Evolutionary conservation across 345 rosid genomes (phyloP).

Genomic region (Noccaea bulbosa): DNA sequence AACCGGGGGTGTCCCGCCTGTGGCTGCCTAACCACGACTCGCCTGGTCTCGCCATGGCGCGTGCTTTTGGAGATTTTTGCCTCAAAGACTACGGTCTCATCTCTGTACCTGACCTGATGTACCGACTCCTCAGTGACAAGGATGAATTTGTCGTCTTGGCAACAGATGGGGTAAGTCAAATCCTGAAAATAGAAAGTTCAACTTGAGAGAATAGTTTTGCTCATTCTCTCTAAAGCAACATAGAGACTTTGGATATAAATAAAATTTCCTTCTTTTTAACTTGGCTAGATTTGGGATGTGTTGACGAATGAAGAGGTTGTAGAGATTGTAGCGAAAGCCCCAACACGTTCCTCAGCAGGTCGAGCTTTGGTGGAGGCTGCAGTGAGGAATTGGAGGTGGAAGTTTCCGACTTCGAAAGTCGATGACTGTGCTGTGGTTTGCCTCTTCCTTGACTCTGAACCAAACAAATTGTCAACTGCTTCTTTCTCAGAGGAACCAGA

Average conservation of each 20-base stretch:
- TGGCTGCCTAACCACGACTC: slow-evolving; percentile 95
- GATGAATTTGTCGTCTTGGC: slow-evolving; percentile 96
- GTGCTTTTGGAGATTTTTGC: slow-evolving; percentile 99
- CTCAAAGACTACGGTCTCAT: slow-evolving; percentile 93
- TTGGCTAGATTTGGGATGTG: slow-evolving; percentile 86
- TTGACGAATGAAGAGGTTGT: slow-evolving; percentile 86
- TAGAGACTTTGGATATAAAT: too few relatives aligned
- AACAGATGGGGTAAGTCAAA: slow-evolving; percentile 76
- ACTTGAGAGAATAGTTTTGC: not conserved
- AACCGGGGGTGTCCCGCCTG: slow-evolving; percentile 91
- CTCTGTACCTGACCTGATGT: slow-evolving; percentile 86
- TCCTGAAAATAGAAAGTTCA: too few relatives aligned
- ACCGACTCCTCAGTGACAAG: slow-evolving; percentile 61
- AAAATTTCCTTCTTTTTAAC: not conserved
- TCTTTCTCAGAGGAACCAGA: slow-evolving; percentile 44
- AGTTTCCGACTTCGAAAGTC: slow-evolving; percentile 89
- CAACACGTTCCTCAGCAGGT: slow-evolving; percentile 74
- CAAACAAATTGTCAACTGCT: slow-evolving; percentile 52
- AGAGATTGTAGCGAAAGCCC: slow-evolving; percentile 72
- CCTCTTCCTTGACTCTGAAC: slow-evolving; percentile 67
- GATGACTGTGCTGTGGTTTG: slow-evolving; percentile 99
- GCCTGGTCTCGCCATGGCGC: slow-evolving; percentile 99
- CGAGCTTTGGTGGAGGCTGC: slow-evolving; percentile 84
- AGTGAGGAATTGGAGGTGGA: slow-evolving; percentile 82
- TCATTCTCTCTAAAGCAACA: not conserved